Percentiles rank a stretch among this genome's conserved stretches.
These are phyloP conservation scores for Aspergillus sp. DNA, from an alignment of 2,329 filamentous ascomycete genomes.

Conservation along the genomic window DNA sequence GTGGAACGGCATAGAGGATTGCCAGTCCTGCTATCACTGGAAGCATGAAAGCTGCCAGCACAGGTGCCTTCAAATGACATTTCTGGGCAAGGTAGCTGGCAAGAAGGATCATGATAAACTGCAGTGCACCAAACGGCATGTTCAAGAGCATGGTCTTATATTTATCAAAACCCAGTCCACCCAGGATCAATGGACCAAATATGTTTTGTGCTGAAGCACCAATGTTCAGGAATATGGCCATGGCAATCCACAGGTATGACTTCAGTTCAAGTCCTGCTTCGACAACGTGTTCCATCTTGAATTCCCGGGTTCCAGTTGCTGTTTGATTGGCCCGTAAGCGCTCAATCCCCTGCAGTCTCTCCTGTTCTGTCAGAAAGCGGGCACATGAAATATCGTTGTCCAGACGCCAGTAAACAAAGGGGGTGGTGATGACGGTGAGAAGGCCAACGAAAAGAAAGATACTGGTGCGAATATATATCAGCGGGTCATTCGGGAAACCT, in stretches of 20 bases:
- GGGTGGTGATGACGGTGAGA: constrained; percentile 51
- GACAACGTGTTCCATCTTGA: constrained; percentile 38
- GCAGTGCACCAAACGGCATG: constrained; percentile 58
- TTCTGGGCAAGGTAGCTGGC: constrained; percentile 52
- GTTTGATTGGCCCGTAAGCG: constrained; percentile 45
- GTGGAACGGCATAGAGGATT: constrained; percentile 49
- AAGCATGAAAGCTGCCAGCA: constrained; percentile 48
- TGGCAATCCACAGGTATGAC: constrained; percentile 52
- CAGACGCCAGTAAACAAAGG: constrained; percentile 52
- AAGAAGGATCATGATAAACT: constrained; percentile 52
- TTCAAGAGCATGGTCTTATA: constrained; percentile 54
- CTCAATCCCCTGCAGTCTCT: constrained; percentile 41
- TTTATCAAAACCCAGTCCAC: constrained; percentile 52
- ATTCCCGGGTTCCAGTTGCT: constrained; percentile 38
- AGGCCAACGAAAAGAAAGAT: constrained; percentile 57
- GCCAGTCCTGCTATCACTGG: constrained; percentile 53
- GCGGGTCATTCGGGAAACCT: not conserved
- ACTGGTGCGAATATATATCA: constrained; percentile 11
- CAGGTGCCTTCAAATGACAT: constrained; percentile 48
- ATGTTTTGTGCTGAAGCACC: constrained; percentile 56
- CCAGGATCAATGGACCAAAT: constrained; percentile 57
- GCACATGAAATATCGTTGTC: constrained; percentile 50
- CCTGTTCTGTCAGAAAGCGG: constrained; percentile 40
- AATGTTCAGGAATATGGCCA: constrained; percentile 57
- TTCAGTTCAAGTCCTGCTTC: constrained; percentile 40